Base-by-base conservation (phyloP, 768 basidiomycete genomes). In the Suillus clintonianus region DNA sequence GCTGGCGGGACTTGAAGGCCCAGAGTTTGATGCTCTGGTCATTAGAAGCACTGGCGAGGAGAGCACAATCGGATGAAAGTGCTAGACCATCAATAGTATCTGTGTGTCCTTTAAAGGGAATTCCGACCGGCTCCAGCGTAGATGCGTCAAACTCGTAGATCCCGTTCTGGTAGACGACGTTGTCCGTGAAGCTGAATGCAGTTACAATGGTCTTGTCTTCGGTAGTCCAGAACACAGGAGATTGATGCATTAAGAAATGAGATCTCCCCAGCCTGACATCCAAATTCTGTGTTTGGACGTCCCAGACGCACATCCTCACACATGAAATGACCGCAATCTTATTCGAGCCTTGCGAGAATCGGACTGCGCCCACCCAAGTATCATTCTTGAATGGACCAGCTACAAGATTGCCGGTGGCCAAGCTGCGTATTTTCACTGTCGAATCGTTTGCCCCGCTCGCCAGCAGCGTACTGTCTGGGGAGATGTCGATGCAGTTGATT, bases 21-120 rank as follows among this genome's bases (percentile, higher is more conserved):
- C 67, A 68, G 10, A 68, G 27, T 5, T 57, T 36, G 30, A 68
- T 24, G n/a, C 66, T 67, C 1, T 50, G 15, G 19, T 68, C 67
- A 2, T 11, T 0, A 6, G 67, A 59, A 14, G 67, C 56, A 17
- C 67, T 64, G 2, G 51, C 62, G 19, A 68, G 39, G n/a, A 36
- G 37, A 14, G 24, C 5, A 15, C 61, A 39, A 37, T 67, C 51
- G 1, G 60, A 36, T 19, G 64, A 62, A 47, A 63, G 53, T 19
- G 47, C 47, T 27, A 48, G 22, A 48, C 13, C 5, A 8, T 13
- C 19, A 22, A 48, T 48, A 22, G 3, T 24, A 0, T 24, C 14
- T 5, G 13, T 24, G 22, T 24, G 13, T 1, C 22, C 47, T 24
- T 48, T 0, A 13, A 48, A 48, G 22, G 22, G 13, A 4, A 5